These are phyloP conservation scores for Cercospora zeina DNA, from an alignment of 2,329 filamentous ascomycete genomes.

Conservation along the genomic window DNA sequence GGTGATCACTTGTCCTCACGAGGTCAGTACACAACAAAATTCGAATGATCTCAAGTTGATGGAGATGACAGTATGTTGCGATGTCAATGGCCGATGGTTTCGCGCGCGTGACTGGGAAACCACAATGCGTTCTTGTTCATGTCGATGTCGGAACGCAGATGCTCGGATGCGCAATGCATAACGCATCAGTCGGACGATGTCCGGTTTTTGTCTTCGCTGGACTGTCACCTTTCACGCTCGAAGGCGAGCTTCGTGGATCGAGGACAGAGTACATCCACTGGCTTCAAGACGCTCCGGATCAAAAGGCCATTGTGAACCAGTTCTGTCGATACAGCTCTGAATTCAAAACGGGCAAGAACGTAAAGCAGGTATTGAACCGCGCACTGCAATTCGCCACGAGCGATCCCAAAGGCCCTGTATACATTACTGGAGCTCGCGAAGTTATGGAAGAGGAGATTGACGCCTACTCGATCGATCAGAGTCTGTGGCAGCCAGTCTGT, in stretches of 20 bases:
- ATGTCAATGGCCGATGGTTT: slow-evolving; percentile 77
- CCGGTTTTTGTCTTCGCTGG: slow-evolving; percentile 78
- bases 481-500: slow-evolving; percentile 69
- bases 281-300: slow-evolving; percentile 81
- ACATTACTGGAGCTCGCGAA: slow-evolving; percentile 75
- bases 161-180: slow-evolving; percentile 26
- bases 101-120: slow-evolving; percentile 68
- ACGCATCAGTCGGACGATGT: slow-evolving; percentile 59
- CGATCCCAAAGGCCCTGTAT: slow-evolving; percentile 76
- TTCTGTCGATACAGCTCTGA: slow-evolving; percentile 83
- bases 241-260: slow-evolving; percentile 74
- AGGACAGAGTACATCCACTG: slow-evolving; percentile 83
- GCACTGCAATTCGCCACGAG: slow-evolving; percentile 78
- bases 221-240: slow-evolving; percentile 71
- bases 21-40: slow-evolving; percentile 57
- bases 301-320: slow-evolving; percentile 76
- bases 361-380: slow-evolving; percentile 86
- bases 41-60: neutral
- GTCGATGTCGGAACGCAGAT: slow-evolving; percentile 82
- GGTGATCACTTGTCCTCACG: slow-evolving; percentile 78
- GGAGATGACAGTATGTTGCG: slow-evolving; percentile 53
- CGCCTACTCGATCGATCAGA: slow-evolving; percentile 68
- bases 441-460: slow-evolving; percentile 82
- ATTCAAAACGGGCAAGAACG: slow-evolving; percentile 79
- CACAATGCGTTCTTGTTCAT: slow-evolving; percentile 76